Evolutionary conservation across 495 filamentous ascomycete species (phyloP).

Genomic region (Pseudomonodictys pantanalensis): DNA sequence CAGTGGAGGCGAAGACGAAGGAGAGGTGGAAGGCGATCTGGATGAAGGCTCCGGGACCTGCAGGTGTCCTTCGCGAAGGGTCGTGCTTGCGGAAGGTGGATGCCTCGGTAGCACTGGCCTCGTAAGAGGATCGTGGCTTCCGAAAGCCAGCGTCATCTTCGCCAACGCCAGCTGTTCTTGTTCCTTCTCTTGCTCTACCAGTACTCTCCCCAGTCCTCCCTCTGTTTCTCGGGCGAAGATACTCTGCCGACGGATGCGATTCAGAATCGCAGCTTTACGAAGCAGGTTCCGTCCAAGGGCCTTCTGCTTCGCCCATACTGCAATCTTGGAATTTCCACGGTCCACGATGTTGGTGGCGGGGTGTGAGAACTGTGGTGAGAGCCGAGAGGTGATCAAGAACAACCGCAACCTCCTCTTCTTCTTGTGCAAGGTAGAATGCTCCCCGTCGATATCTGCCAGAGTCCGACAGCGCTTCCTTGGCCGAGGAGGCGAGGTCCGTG

Average conservation of each 20-base stretch:
- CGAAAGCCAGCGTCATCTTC: slow-evolving; percentile 25
- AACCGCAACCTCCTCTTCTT: slow-evolving; percentile 68
- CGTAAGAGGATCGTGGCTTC: slow-evolving; percentile 22
- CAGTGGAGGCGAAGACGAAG: not conserved
- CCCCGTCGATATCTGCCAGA: slow-evolving; percentile 61
- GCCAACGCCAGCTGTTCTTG: slow-evolving; percentile 28
- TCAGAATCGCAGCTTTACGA: slow-evolving; percentile 57
- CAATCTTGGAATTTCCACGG: slow-evolving; percentile 54
- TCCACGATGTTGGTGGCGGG: slow-evolving; percentile 67
- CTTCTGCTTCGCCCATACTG: slow-evolving; percentile 52
- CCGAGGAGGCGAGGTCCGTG: slow-evolving; percentile 14
- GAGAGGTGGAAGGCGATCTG: not conserved
- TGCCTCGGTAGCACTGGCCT: slow-evolving; percentile 13
- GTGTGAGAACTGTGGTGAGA: slow-evolving; percentile 64
- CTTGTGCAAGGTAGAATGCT: slow-evolving; percentile 46
- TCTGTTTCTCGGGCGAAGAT: slow-evolving; percentile 32
- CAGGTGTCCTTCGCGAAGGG: slow-evolving; percentile 1
- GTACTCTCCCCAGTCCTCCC: slow-evolving; percentile 15
- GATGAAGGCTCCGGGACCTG: not conserved
- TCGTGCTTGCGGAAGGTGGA: not conserved
- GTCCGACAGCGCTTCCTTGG: slow-evolving; percentile 55
- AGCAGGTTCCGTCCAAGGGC: slow-evolving; percentile 43
- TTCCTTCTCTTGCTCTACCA: slow-evolving; percentile 28
- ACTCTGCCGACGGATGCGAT: slow-evolving; percentile 42
- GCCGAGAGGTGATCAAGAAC: slow-evolving; percentile 63